These are phyloP conservation scores for Garcileccinum viscosum DNA, from an alignment of 1,284 basidiomycete species.

Conservation along the genomic window DNA sequence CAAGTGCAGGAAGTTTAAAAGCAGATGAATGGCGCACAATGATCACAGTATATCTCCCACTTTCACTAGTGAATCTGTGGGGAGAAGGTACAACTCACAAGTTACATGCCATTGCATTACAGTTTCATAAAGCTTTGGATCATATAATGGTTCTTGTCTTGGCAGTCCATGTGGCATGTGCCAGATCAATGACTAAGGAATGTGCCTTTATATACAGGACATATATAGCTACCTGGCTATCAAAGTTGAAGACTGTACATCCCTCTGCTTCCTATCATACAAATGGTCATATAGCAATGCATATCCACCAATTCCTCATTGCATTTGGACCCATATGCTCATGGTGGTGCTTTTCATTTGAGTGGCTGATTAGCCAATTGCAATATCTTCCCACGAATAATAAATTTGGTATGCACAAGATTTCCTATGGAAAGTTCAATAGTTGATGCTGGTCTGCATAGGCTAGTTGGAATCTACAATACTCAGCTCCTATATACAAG, in stretches of 20 bases:
- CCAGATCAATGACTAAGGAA: constrained; percentile 4
- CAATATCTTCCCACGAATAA: constrained; percentile 16
- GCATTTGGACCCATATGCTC: constrained; percentile 4
- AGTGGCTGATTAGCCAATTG: constrained; percentile 17
- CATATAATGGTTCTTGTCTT: constrained; percentile 14
- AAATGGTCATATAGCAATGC: constrained; percentile 14
- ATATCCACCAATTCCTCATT: constrained; percentile 6
- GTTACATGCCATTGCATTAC: background rate
- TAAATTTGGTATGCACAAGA: constrained; percentile 12
- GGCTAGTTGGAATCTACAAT: constrained; percentile 13
- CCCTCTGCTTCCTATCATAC: background rate
- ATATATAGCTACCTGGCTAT: background rate
- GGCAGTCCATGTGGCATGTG: constrained; percentile 9
- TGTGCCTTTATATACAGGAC: background rate
- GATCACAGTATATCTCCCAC: constrained; percentile 10
- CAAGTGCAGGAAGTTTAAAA: constrained; percentile 1
- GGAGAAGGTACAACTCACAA: constrained; percentile 3
- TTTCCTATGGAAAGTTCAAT: background rate
- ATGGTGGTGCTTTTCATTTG: constrained; percentile 18
- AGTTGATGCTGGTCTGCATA: background rate
- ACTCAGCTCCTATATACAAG: constrained; percentile 4
- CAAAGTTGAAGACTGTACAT: constrained; percentile 3
- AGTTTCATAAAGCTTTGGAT: constrained; percentile 2
- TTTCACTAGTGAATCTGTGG: constrained; percentile 13
- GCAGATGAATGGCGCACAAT: constrained; percentile 12